A percentile compares a stretch with the other conserved stretches of the same genome.
phyloP scores from a whole-genome alignment of 441 rosid genomes.

The Populus hybrid region DNA sequence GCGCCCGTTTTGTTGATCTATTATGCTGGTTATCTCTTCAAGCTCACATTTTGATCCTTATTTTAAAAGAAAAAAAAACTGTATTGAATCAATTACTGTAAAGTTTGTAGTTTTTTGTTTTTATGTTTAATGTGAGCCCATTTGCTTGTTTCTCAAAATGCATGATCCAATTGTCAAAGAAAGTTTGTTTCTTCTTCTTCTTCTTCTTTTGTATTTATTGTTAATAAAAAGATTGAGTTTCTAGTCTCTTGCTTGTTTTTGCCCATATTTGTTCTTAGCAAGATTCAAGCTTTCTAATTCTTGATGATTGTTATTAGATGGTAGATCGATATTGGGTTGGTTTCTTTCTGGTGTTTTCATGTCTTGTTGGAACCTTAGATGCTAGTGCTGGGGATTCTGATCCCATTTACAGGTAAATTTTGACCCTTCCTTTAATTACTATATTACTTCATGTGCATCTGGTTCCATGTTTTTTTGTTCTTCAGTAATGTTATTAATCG shows the following conservation, averaged over 20 bases:
- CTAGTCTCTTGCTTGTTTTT: too few relatives aligned
- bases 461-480: background rate
- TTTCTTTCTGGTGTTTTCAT: conserved; percentile 40
- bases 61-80: too few relatives aligned
- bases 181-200: too few relatives aligned
- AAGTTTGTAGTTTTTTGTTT: too few relatives aligned
- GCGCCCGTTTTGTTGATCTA: background rate
- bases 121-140: too few relatives aligned
- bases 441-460: background rate
- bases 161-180: too few relatives aligned
- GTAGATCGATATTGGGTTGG: conserved; percentile 35
- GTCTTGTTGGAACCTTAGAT: conserved; percentile 49
- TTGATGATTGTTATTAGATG: conserved; percentile 39
- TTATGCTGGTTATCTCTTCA: background rate
- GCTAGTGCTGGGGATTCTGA: conserved; percentile 90
- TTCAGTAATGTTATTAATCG: background rate
- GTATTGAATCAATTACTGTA: too few relatives aligned
- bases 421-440: background rate
- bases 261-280: background rate
- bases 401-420: conserved; percentile 64
- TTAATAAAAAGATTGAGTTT: too few relatives aligned
- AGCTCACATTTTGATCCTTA: background rate
- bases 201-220: too few relatives aligned
- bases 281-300: conserved; percentile 1
- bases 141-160: too few relatives aligned